Conservation (phyloP, 495 filamentous ascomycete genomes). For the Articulospora tetracladia region DNA sequence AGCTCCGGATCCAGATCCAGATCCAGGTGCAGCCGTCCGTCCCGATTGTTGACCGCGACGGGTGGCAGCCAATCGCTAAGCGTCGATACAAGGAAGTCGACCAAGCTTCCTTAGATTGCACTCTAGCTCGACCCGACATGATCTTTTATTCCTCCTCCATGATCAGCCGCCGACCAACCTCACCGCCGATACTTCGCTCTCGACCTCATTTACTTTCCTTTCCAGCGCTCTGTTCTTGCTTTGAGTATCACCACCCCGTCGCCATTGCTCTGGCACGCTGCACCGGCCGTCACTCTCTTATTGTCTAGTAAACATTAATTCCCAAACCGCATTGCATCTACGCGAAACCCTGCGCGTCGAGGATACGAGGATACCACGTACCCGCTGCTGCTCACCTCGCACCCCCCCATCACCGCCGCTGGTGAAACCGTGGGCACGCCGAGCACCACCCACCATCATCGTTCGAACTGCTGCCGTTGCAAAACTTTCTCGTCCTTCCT, state of each 20-base stretch:
- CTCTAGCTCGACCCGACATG: too few relatives aligned
- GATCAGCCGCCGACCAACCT: background rate
- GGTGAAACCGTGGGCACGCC: background rate
- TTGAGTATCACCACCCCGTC: background rate
- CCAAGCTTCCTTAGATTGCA: background rate
- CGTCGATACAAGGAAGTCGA: background rate
- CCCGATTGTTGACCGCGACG: background rate
- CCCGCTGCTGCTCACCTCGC: background rate
- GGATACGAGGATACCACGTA: background rate
- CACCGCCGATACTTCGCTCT: background rate
- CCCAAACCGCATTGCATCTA: background rate
- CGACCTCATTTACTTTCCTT: background rate
- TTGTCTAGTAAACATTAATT: background rate
- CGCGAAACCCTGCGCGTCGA: background rate
- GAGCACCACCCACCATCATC: background rate
- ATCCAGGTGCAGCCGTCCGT: too few relatives aligned
- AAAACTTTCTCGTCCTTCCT: background rate
- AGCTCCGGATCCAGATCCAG: too few relatives aligned
- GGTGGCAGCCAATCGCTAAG: background rate
- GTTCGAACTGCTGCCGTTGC: background rate
- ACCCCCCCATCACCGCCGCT: background rate
- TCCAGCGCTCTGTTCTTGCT: background rate
- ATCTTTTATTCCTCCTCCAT: background rate
- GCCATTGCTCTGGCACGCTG: background rate
- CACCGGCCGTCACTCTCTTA: background rate